phyloP scores from a whole-genome alignment of 2,329 filamentous ascomycete species.

The Dothidotthia symphoricarpi region DNA sequence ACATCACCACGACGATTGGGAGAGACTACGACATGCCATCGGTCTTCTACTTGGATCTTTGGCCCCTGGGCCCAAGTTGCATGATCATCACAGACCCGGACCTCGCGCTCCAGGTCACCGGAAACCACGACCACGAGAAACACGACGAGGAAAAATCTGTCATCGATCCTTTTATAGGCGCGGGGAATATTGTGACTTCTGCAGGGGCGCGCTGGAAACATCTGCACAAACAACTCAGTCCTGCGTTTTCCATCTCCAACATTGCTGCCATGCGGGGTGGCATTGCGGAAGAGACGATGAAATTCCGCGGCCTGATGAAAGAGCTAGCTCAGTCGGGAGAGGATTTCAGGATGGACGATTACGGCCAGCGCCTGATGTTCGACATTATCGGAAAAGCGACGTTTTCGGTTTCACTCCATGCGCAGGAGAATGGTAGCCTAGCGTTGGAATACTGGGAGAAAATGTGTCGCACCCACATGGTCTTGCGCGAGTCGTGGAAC shows the following conservation, averaged over 20 bases:
- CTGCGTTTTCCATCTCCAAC: slow-evolving; percentile 36
- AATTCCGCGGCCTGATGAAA: slow-evolving; percentile 28
- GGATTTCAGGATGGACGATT: slow-evolving; percentile 26
- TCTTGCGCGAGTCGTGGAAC: slow-evolving; percentile 20
- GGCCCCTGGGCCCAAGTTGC: slow-evolving; percentile 39
- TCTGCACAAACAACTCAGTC: slow-evolving; percentile 37
- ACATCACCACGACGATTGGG: slow-evolving; percentile 34
- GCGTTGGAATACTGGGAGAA: slow-evolving; percentile 21
- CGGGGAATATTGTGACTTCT: slow-evolving; percentile 29
- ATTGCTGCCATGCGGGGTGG: slow-evolving; percentile 31
- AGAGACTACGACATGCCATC: slow-evolving; percentile 37
- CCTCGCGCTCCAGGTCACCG: slow-evolving; percentile 41
- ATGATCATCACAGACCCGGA: slow-evolving; percentile 42
- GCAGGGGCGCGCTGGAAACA: slow-evolving; percentile 38
- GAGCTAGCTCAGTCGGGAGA: slow-evolving; percentile 20
- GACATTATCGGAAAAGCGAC: slow-evolving; percentile 28
- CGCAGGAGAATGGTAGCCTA: slow-evolving; percentile 23
- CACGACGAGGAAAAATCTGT: slow-evolving; percentile 18
- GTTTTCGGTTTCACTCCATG: slow-evolving; percentile 25
- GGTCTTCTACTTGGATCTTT: slow-evolving; percentile 48
- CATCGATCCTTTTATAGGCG: slow-evolving; percentile 29
- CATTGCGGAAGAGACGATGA: slow-evolving; percentile 35
- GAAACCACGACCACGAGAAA: slow-evolving; percentile 35
- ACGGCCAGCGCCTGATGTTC: slow-evolving; percentile 21
- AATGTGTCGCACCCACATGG: slow-evolving; percentile 13